Conservation (phyloP, 805 yeast species). For the Ogataea methanolica region DNA sequence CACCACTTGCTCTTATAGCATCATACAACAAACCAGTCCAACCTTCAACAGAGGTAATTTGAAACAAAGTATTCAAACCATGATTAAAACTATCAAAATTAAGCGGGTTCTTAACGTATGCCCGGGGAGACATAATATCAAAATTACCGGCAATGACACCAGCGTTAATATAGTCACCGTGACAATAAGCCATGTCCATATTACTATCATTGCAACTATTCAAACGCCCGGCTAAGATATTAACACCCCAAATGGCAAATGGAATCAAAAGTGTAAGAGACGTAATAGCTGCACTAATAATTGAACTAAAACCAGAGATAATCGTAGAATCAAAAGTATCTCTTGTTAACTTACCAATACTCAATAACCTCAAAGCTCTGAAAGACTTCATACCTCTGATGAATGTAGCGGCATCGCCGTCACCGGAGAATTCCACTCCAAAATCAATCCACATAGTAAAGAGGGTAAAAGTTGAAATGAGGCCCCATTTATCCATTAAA, state of each 20-base stretch:
- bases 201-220: constrained; percentile 60
- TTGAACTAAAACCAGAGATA: constrained; percentile 68
- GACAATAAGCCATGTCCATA: constrained; percentile 39
- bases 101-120: constrained; percentile 51
- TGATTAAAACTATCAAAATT: constrained; percentile 60
- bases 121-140: constrained; percentile 67
- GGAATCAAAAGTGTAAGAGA: constrained; percentile 71
- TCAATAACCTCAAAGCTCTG: constrained; percentile 72
- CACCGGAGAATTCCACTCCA: constrained; percentile 45
- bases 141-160: constrained; percentile 49
- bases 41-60: constrained; percentile 80
- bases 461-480: constrained; percentile 64
- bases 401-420: constrained; percentile 54
- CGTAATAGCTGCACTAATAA: constrained; percentile 57
- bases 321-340: constrained; percentile 70
- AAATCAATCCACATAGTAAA: constrained; percentile 69
- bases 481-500: constrained; percentile 69
- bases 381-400: constrained; percentile 77
- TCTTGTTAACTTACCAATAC: constrained; percentile 67
- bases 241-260: constrained; percentile 82
- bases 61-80: constrained; percentile 63
- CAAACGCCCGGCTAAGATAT: constrained; percentile 63
- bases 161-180: constrained; percentile 47
- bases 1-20: constrained; percentile 65
- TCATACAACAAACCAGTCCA: constrained; percentile 72